phyloP scores from a whole-genome alignment of 164 flowering plant genomes.

The Vitis rupestris region DNA sequence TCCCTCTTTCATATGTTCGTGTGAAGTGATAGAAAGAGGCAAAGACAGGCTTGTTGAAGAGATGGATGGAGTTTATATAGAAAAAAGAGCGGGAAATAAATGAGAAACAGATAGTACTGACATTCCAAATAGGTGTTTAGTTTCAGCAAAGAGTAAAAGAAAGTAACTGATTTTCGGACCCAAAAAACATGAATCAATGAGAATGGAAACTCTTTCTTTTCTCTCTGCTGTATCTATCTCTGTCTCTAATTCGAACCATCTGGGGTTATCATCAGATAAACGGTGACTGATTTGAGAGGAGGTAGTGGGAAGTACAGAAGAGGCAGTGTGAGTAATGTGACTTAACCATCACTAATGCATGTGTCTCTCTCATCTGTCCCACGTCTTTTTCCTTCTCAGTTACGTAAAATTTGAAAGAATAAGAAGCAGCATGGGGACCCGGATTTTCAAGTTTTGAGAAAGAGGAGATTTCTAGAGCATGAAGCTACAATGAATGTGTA shows the following conservation, averaged over 20 bases:
- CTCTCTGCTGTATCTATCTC: background rate
- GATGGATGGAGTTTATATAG: slow-evolving; percentile 18
- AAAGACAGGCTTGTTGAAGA: slow-evolving; percentile 1
- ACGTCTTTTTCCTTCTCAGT: slow-evolving; percentile 39
- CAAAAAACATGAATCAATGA: slow-evolving; percentile 6
- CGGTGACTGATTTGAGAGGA: slow-evolving; percentile 26
- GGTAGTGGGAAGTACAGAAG: slow-evolving; percentile 16
- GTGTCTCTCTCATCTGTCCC: slow-evolving; percentile 7
- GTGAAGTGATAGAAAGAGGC: slow-evolving; percentile 16
- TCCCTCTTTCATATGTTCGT: background rate
- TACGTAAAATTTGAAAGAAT: slow-evolving; percentile 27
- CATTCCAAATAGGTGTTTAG: slow-evolving; percentile 30
- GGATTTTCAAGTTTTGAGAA: slow-evolving; percentile 7
- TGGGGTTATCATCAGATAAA: slow-evolving; percentile 1
- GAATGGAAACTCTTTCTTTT: background rate
- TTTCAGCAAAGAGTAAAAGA: slow-evolving; percentile 10
- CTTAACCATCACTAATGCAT: slow-evolving; percentile 11
- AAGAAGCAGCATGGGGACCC: slow-evolving; percentile 21
- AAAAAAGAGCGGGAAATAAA: slow-evolving; percentile 16
- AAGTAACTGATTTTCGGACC: slow-evolving; percentile 8
- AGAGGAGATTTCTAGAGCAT: background rate
- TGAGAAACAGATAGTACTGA: slow-evolving; percentile 18
- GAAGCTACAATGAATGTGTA: too few species aligned
- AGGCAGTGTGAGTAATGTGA: slow-evolving; percentile 19
- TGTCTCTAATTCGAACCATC: background rate